These are phyloP conservation scores for Cytospora piceae DNA, from an alignment of 2,329 filamentous ascomycete species.

Conservation along the genomic window DNA sequence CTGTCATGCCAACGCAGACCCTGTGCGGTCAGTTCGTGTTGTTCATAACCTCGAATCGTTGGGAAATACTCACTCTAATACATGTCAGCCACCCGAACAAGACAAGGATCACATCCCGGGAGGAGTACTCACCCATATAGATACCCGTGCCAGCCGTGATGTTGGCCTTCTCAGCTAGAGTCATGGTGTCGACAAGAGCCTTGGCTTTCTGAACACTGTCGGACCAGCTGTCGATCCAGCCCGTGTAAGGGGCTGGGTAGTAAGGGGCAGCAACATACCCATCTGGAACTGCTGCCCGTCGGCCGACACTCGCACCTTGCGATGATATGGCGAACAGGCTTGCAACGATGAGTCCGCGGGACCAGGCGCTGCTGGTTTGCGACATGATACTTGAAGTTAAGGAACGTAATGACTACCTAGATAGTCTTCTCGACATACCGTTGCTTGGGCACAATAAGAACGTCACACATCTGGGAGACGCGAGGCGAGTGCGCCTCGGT, in stretches of 20 bases:
- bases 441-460: constrained; percentile 3
- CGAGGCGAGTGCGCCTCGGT: constrained; percentile 7
- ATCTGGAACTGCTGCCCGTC: constrained; percentile 37
- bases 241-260: constrained; percentile 73
- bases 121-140: constrained; percentile 62
- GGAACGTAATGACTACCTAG: constrained; percentile 15
- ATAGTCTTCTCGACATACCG: constrained; percentile 10
- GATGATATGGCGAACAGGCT: constrained; percentile 30
- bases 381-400: constrained; percentile 22
- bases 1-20: constrained; percentile 76
- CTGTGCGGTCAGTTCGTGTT: constrained; percentile 39
- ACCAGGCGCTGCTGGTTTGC: constrained; percentile 6
- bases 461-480: constrained; percentile 8
- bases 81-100: constrained; percentile 24
- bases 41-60: background rate
- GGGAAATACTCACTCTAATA: constrained; percentile 33
- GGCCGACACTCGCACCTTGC: constrained; percentile 33
- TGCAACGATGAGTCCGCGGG: constrained; percentile 14
- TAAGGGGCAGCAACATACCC: constrained; percentile 60
- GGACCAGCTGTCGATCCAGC: constrained; percentile 70
- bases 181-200: constrained; percentile 73
- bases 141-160: constrained; percentile 72
- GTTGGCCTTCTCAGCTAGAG: constrained; percentile 79
- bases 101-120: background rate
- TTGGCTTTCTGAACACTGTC: constrained; percentile 73